These are phyloP conservation scores for Cylindrodendrum hubeiense DNA, from an alignment of 2,329 filamentous ascomycete species.

Conservation along the genomic window DNA sequence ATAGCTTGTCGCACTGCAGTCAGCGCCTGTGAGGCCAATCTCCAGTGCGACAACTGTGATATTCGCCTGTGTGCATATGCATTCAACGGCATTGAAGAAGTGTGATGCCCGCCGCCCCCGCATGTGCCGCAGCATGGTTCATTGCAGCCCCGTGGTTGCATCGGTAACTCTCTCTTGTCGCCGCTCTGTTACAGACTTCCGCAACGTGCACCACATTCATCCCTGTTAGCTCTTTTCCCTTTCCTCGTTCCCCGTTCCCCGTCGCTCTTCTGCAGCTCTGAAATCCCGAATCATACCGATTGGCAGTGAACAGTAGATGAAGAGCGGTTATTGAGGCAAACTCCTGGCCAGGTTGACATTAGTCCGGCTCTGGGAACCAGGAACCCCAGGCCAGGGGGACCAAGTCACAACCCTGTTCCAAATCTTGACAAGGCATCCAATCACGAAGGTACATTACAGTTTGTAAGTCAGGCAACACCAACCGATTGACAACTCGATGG, in stretches of 20 bases:
- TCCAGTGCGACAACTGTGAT: background rate
- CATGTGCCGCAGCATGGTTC: background rate
- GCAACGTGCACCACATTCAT: background rate
- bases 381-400: background rate
- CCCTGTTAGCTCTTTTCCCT: background rate
- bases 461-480: background rate
- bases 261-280: background rate
- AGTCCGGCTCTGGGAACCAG: background rate
- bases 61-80: slow-evolving; percentile 4
- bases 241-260: too few relatives aligned
- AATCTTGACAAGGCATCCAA: background rate
- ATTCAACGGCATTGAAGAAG: background rate
- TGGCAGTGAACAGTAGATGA: background rate
- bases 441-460: background rate
- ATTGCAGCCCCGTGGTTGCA: background rate
- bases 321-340: background rate
- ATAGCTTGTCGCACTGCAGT: slow-evolving; percentile 9
- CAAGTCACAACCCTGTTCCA: background rate
- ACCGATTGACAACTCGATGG: background rate
- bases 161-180: background rate
- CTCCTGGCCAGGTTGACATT: background rate
- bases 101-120: background rate
- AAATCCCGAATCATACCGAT: background rate
- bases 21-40: slow-evolving; percentile 17
- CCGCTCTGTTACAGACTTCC: background rate